Evolutionary conservation across 345 rosid species (phyloP).

Genomic region (Psidium guajava): DNA sequence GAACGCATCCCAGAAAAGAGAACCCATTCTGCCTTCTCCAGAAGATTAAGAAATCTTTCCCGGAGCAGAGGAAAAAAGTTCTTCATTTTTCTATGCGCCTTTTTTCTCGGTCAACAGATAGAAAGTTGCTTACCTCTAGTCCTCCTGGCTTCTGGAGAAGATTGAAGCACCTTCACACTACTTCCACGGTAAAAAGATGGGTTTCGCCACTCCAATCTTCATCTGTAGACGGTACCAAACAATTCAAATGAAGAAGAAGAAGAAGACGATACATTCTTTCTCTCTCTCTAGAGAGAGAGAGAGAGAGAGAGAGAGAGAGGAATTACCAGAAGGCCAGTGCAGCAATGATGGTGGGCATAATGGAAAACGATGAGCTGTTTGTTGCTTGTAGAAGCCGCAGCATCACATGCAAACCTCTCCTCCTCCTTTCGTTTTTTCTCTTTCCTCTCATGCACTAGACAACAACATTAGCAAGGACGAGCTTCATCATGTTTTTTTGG

Average conservation of each 20-base stretch:
- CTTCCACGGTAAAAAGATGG: background rate
- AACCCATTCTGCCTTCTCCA: background rate
- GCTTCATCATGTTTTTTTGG: background rate
- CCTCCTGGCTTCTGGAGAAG: background rate
- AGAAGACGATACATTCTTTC: background rate
- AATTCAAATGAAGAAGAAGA: background rate
- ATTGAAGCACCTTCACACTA: background rate
- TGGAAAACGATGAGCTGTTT: conserved; percentile 21
- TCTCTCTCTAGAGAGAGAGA: background rate
- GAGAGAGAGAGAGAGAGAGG: background rate
- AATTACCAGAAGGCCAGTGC: background rate
- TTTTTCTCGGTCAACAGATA: background rate
- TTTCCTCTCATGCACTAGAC: background rate
- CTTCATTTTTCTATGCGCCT: background rate
- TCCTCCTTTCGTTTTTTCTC: background rate
- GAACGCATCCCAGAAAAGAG: background rate
- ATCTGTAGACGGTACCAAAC: background rate
- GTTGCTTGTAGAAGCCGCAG: conserved; percentile 26
- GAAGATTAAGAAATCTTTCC: background rate
- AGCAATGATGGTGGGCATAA: background rate
- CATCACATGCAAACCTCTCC: conserved; percentile 22
- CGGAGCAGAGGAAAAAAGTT: background rate
- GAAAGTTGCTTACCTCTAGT: background rate
- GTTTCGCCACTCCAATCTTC: background rate
- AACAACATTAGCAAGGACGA: background rate